Evolutionary conservation across 208 protist genomes (phyloP).

Genomic region (Trypanosoma grayi): DNA sequence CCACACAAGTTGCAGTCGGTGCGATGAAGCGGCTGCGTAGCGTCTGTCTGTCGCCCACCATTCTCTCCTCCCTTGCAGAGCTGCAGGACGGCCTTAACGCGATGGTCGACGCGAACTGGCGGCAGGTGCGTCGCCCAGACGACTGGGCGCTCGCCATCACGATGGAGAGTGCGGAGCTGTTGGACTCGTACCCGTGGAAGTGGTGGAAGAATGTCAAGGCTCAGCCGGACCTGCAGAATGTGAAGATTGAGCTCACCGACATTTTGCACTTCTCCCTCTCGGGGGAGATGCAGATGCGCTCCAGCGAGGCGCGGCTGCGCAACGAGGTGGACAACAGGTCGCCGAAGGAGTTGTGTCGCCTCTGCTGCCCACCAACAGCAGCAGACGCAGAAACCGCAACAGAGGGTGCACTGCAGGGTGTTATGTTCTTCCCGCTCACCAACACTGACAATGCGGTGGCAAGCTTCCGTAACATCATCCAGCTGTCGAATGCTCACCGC

Average conservation of each 20-base stretch:
- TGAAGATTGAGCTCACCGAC: conserved; percentile 90
- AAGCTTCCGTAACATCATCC: conserved; percentile 88
- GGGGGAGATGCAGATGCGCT: conserved; percentile 70
- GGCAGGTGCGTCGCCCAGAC: conserved; percentile 53
- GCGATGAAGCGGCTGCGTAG: conserved; percentile 51
- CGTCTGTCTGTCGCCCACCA: conserved; percentile 28
- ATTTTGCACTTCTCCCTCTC: conserved; percentile 92
- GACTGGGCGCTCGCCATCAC: conserved; percentile 90
- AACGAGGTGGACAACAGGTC: conserved; percentile 14
- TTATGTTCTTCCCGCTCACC: conserved; percentile 68
- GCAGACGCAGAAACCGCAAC: not conserved
- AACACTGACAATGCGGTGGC: conserved; percentile 72
- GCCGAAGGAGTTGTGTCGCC: conserved; percentile 24
- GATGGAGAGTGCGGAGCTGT: conserved; percentile 84
- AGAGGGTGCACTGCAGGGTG: conserved; percentile 25
- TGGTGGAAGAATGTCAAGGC: conserved; percentile 92
- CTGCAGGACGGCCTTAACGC: conserved; percentile 86
- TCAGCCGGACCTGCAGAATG: conserved; percentile 72
- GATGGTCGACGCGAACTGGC: conserved; percentile 75
- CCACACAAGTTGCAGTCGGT: too few relatives aligned
- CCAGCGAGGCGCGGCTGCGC: not conserved
- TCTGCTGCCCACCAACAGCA: conserved; percentile 8
- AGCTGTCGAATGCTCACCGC: conserved; percentile 65
- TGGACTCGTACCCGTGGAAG: conserved; percentile 93
- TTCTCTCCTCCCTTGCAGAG: conserved; percentile 58